These are phyloP conservation scores for Diplotaxis tenuifolia DNA, from an alignment of 345 rosid genomes.

Conservation along the genomic window DNA sequence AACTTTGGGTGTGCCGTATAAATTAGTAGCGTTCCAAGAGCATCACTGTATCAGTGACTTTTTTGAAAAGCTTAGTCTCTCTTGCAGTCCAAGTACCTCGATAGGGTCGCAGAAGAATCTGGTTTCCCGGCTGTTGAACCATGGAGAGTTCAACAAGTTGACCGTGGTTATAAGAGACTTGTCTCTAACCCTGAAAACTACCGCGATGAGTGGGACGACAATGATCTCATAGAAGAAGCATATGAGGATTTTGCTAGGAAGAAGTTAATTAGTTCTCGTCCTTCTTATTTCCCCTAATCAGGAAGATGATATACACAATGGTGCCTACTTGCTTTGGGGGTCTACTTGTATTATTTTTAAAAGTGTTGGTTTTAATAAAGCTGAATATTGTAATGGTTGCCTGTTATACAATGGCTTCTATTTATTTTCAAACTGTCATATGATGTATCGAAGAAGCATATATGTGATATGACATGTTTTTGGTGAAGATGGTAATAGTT, in stretches of 20 bases:
- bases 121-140: slow-evolving; percentile 38
- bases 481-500: too few relatives aligned
- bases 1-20: background rate
- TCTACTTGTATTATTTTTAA: background rate
- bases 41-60: background rate
- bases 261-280: background rate
- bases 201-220: slow-evolving; percentile 57
- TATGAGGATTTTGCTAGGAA: slow-evolving; percentile 40
- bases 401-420: background rate
- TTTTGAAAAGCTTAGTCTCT: too few relatives aligned
- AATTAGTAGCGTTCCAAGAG: background rate
- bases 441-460: too few relatives aligned
- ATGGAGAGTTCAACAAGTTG: slow-evolving; percentile 51
- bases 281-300: slow-evolving; percentile 6
- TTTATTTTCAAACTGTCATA: background rate
- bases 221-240: slow-evolving; percentile 45
- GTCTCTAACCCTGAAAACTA: slow-evolving; percentile 38
- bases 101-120: slow-evolving; percentile 40
- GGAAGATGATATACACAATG: background rate
- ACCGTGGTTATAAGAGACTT: background rate
- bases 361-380: background rate
- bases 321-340: background rate
- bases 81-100: slow-evolving; percentile 45
- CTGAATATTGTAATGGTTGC: background rate
- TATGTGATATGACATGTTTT: too few relatives aligned